Conservation (phyloP, 305 asterid species). For the Fraxinus sp. region DNA sequence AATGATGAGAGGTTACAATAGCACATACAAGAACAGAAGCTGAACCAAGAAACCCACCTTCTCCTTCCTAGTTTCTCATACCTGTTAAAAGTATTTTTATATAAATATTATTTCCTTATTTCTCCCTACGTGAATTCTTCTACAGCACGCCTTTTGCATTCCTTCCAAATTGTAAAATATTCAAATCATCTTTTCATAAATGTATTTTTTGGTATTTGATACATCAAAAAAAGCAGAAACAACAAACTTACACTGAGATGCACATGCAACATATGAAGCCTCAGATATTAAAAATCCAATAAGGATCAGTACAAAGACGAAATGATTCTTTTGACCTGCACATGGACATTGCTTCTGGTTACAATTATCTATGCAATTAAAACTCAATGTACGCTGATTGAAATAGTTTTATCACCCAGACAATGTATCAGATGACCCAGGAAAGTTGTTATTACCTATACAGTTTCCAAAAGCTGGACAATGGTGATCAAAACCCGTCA, state of each 20-base stretch:
- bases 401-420: neutral
- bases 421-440: neutral
- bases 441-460: constrained; percentile 31
- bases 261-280: constrained; percentile 40
- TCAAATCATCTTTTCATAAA: neutral
- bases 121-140: neutral
- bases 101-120: neutral
- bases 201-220: neutral
- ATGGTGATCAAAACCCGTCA: constrained; percentile 57
- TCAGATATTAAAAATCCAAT: constrained; percentile 42
- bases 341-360: neutral
- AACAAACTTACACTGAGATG: constrained; percentile 44
- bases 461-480: constrained; percentile 70
- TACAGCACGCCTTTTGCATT: neutral
- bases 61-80: neutral
- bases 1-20: neutral
- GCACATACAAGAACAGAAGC: neutral
- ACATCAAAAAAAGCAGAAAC: constrained; percentile 9
- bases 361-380: neutral
- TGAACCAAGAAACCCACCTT: neutral
- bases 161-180: neutral
- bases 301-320: constrained; percentile 38
- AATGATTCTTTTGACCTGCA: constrained; percentile 54
- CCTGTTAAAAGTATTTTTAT: neutral
- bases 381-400: neutral